phyloP scores from a whole-genome alignment of 192 early-diverging fungal species.

The Lobosporangium transversale region DNA sequence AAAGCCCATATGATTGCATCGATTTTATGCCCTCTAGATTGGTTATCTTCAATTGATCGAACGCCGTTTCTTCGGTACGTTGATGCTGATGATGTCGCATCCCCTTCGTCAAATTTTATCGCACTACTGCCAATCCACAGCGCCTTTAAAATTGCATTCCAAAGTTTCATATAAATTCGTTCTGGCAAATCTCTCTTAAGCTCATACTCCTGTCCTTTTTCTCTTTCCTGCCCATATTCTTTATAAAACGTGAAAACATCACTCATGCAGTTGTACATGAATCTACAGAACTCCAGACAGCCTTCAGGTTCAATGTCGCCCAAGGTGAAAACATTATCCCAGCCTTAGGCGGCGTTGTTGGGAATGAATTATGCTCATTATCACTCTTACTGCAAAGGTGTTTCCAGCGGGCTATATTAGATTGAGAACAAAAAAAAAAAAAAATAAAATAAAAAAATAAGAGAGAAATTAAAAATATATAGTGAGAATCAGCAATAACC shows the following conservation, averaged over 20 bases:
- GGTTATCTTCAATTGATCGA: slow-evolving; percentile 1
- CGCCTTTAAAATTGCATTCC: not conserved
- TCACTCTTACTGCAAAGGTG: too few relatives aligned
- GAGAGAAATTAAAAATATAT: too few relatives aligned
- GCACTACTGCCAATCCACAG: not conserved
- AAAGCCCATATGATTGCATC: slow-evolving; percentile 1
- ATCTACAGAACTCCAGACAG: not conserved
- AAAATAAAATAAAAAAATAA: too few relatives aligned
- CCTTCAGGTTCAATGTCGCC: not conserved
- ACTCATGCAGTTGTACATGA: not conserved
- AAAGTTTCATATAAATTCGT: not conserved
- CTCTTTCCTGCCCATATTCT: not conserved
- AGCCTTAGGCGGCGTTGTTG: too few relatives aligned
- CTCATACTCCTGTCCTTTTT: slow-evolving; percentile 2
- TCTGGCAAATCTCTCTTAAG: not conserved
- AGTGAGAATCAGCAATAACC: too few relatives aligned
- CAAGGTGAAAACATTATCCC: slow-evolving; percentile 1
- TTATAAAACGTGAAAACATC: slow-evolving; percentile 5
- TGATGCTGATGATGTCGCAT: not conserved
- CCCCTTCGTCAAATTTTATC: slow-evolving; percentile 5
- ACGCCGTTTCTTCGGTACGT: slow-evolving; percentile 2
- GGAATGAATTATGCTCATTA: too few relatives aligned
- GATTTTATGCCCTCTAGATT: slow-evolving; percentile 6
- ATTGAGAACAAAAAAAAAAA: too few relatives aligned
- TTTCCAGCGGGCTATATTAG: too few relatives aligned